Evolutionary conservation across 2,329 filamentous ascomycete genomes (phyloP), one percentile per base, ranked within the genome.

Genomic region (Exophiala spinifera): DNA sequence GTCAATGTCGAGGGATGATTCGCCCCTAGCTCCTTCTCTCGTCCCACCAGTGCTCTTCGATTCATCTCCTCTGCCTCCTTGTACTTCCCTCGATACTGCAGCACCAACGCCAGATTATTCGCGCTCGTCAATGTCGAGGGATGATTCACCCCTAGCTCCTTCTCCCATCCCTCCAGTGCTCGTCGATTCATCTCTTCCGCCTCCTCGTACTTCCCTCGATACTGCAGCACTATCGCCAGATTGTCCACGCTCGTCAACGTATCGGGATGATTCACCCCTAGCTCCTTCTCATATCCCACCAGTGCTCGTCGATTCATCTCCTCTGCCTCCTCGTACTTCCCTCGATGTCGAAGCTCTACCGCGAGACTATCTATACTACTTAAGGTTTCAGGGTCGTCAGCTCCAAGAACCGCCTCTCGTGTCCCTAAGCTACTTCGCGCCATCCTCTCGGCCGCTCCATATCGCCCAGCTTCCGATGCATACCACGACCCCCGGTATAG

Each of bases 181-280:
- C n/a, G n/a, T n/a, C n/a, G n/a, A n/a, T n/a, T n/a, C n/a, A n/a
- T n/a, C n/a, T n/a, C n/a, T n/a, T n/a, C n/a, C n/a, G n/a, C n/a
- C n/a, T n/a, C n/a, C n/a, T n/a, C n/a, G n/a, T 40, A 11, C 14
- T 40, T 40, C 14, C 37, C 37, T 40, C 17, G 37, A 17, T 11
- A n/a, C n/a, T n/a, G n/a, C n/a, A n/a, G n/a, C n/a, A n/a, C n/a
- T n/a, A n/a, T n/a, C n/a, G n/a, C n/a, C n/a, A n/a, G n/a, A n/a
- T n/a, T n/a, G n/a, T n/a, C n/a, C n/a, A n/a, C n/a, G 25, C 21
- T 19, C 20, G 39, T 15, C 21, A 46, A 42, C 34, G 65, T 68
- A 17, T 60, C 28, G 10, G 55, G 62, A 55, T 68, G 61, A 28
- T 66, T 55, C 6, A 42, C 19, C 1, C 66, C 64, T 15, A 65